phyloP scores from a whole-genome alignment of 441 rosid species.

The Pelargonium myrrhifolium region DNA sequence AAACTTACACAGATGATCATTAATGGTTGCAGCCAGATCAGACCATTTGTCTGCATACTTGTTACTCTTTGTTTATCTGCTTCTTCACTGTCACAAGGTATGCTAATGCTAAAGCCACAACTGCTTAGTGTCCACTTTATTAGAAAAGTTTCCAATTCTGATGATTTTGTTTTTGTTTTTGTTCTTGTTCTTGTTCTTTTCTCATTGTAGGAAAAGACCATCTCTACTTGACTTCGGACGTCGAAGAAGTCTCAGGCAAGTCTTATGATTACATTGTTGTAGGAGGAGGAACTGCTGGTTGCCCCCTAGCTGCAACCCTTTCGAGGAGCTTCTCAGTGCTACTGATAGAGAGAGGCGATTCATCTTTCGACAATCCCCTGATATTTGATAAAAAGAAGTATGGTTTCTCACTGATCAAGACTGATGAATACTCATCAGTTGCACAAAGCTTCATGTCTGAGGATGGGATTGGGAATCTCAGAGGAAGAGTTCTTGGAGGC shows the following conservation, averaged over 20 bases:
- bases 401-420: slow-evolving; percentile 46
- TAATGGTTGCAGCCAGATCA: slow-evolving; percentile 14
- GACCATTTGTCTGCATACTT: slow-evolving; percentile 18
- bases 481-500: slow-evolving; percentile 77
- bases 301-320: slow-evolving; percentile 64
- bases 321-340: slow-evolving; percentile 54
- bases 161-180: neutral
- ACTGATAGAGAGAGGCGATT: slow-evolving; percentile 58
- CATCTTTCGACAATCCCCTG: slow-evolving; percentile 52
- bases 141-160: neutral
- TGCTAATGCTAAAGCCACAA: neutral
- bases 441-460: slow-evolving; percentile 53
- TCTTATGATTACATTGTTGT: slow-evolving; percentile 61
- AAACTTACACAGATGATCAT: slow-evolving; percentile 10
- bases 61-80: slow-evolving; percentile 15
- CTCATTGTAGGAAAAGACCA: slow-evolving; percentile 28
- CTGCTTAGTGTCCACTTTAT: too few species aligned
- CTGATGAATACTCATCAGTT: slow-evolving; percentile 45
- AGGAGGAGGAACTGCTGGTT: slow-evolving; percentile 69
- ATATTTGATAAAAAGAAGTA: slow-evolving; percentile 32
- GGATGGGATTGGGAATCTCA: slow-evolving; percentile 45
- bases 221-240: slow-evolving; percentile 56
- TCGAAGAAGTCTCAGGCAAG: slow-evolving; percentile 47
- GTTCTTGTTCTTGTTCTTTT: too few species aligned
- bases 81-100: slow-evolving; percentile 30